Base-by-base conservation (phyloP, 2,329 filamentous ascomycete species). In the Sodiomyces alkalinus region DNA sequence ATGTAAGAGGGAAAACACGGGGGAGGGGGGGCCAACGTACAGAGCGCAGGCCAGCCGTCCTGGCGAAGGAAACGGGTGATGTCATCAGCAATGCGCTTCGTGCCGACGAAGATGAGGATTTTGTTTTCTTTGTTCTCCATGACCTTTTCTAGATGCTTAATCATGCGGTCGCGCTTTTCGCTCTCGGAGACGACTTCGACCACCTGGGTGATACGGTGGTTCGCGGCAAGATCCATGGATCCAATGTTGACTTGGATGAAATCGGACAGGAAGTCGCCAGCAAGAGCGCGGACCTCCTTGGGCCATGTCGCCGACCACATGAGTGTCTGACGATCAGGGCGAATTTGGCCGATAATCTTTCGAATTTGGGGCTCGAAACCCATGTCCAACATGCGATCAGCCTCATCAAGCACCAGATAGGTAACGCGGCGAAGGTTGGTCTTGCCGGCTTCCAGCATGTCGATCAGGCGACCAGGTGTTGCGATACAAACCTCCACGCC, bases 301-400 rank as follows among this genome's bases (percentile, higher is more conserved):
- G 90, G 90, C 86, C 90, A 98, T 6, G 90, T 98, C 44, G 90
- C 90, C 35, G 90, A 98, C 83, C 87, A 98, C 85, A 98, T 93
- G 66, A 90, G 90, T 38, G 90, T 98, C 58, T 98, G 90, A 68
- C 90, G 79, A 54, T 98, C 90, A 30, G 90, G 90, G 44, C 90
- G 83, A 57, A 96, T 96, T 62, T 98, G 90, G 39, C 80, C 71
- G 43, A 98, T 86, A 41, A 98, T 96, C 67, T 96, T 96, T 64
- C 90, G 83, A 47, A 98, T 96, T 57, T 96, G 90, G 41, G 90
- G 90, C 63, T 98, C 90, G 61, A 98, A 96, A 74, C 90, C 90
- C 90, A 98, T 98, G 63, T 98, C 90, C 53, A 98, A 69, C 90
- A 98, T 98, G 50, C 90, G 87, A 62, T 98, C 90, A 53, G 90